Base-by-base conservation (phyloP, 345 rosid species). In the Bruguiera sexangula region DNA sequence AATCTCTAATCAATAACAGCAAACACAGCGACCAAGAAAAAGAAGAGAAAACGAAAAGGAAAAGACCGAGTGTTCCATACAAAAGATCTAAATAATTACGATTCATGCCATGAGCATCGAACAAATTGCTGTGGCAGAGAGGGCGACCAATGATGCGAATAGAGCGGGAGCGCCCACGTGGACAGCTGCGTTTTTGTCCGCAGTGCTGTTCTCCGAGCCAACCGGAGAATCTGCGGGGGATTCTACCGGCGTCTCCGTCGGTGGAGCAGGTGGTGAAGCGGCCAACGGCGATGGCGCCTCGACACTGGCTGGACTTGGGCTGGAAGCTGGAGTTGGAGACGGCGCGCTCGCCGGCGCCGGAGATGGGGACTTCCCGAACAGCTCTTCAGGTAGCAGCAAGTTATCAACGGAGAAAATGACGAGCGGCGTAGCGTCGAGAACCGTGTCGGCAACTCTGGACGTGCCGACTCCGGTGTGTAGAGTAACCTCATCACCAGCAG, bases 241-340 rank as follows among this genome's bases (percentile, higher is more conserved):
- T 53, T 85, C 85, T 0, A 16, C 89, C 2, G 93, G 92, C 37
- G 97, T 75, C 1, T 79, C 87, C 3, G 2, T 10, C 1, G 93
- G 95, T 15, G 96, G 98, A 0, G 96, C 93, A 1, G 97, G 98
- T 5, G 97, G 97, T 13, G 97, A 94, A 3, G 96, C 89, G 0
- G 82, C 85, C 6, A 66, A 31, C 0, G 96, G 96, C 3, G 96
- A 82, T 11, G 97, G 96, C 0, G 85, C 92, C 50, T 87, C 78
- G 2, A 62, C 87, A 10, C 74, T 63, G 5, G 59, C 81, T 1
- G 85, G 84, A 58, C 80, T 61, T 1, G 88, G 86, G 29, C 60
- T 55, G 11, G 60, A 27, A 7, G 62, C 81, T 0, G 85, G 83
- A 62, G 81, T 63, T 0, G 88, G 86, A 29, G 85, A 70, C 0